Conservation (phyloP, 1,284 basidiomycete species). For the Apiotrichum siamense region DNA sequence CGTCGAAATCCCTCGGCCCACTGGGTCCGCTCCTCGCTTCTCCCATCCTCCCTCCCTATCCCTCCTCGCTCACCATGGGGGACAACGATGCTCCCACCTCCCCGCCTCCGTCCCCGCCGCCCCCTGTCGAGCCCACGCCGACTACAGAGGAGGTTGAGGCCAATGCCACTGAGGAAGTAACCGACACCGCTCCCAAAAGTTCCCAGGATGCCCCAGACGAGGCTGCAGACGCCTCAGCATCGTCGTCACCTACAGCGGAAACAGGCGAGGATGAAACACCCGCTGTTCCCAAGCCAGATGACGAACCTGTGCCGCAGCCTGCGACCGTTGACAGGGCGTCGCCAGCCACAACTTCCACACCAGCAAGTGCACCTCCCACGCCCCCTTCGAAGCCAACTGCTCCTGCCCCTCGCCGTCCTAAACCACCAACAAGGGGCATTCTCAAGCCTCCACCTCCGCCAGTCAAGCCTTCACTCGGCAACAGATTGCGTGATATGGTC, state of each 20-base stretch:
- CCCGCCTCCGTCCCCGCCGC: not conserved
- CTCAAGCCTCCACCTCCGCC: constrained; percentile 47
- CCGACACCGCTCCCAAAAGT: not conserved
- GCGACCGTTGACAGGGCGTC: not conserved
- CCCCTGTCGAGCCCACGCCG: not conserved
- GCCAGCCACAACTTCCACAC: constrained; percentile 1
- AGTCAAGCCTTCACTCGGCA: constrained; percentile 41
- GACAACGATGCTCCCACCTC: constrained; percentile 5
- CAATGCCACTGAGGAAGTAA: not conserved
- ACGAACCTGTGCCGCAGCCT: not conserved
- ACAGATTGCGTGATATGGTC: constrained; percentile 41
- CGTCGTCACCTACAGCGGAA: not conserved
- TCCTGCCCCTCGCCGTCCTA: constrained; percentile 32
- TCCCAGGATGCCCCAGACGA: too few relatives aligned
- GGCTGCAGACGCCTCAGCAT: not conserved
- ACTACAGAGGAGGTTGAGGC: not conserved
- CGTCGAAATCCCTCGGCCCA: too few relatives aligned
- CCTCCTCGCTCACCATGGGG: constrained; percentile 3
- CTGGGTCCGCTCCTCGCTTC: not conserved
- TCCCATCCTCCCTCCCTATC: not conserved
- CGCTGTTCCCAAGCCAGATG: not conserved
- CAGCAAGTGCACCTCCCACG: not conserved
- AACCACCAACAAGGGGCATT: constrained; percentile 44
- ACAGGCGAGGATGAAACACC: not conserved
- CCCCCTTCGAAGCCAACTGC: constrained; percentile 11